A percentile compares a stretch with the other conserved stretches of the same genome.
phyloP scores from a whole-genome alignment of 495 filamentous ascomycete species.

The Annulohypoxylon bovei region DNA sequence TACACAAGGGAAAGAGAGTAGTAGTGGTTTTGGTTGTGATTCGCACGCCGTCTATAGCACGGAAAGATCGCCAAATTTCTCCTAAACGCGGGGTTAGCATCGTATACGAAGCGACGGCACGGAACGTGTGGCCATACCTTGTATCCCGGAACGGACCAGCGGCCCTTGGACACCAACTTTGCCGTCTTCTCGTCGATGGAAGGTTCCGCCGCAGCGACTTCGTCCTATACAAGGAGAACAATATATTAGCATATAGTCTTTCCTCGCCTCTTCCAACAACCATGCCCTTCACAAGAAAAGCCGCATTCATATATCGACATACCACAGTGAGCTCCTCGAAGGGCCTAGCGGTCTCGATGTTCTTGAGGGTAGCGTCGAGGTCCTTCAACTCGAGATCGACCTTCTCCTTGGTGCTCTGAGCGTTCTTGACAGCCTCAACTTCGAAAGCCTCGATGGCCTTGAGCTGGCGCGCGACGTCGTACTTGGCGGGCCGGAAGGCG shows the following conservation, averaged over 20 bases:
- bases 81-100: slow-evolving; percentile 61
- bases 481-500: slow-evolving; percentile 87
- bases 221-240: slow-evolving; percentile 70
- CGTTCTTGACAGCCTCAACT: slow-evolving; percentile 95
- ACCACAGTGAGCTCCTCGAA: slow-evolving; percentile 99
- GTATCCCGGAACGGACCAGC: slow-evolving; percentile 98
- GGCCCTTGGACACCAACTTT: slow-evolving; percentile 92
- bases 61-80: slow-evolving; percentile 98
- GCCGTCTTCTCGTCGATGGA: slow-evolving; percentile 95
- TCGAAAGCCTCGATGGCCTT: slow-evolving; percentile 99
- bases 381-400: slow-evolving; percentile 93
- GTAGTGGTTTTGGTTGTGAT: slow-evolving; percentile 9
- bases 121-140: slow-evolving; percentile 72
- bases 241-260: slow-evolving; percentile 27
- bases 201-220: slow-evolving; percentile 89
- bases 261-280: background rate
- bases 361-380: slow-evolving; percentile 90
- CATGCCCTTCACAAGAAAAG: background rate
- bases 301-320: slow-evolving; percentile 57
- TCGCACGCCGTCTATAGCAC: slow-evolving; percentile 71
- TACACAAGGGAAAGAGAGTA: slow-evolving; percentile 61
- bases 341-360: slow-evolving; percentile 94
- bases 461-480: slow-evolving; percentile 90
- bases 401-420: slow-evolving; percentile 91
- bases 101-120: background rate